Conservation (phyloP, 1,284 basidiomycete species). For the Coniferiporia weirii region DNA sequence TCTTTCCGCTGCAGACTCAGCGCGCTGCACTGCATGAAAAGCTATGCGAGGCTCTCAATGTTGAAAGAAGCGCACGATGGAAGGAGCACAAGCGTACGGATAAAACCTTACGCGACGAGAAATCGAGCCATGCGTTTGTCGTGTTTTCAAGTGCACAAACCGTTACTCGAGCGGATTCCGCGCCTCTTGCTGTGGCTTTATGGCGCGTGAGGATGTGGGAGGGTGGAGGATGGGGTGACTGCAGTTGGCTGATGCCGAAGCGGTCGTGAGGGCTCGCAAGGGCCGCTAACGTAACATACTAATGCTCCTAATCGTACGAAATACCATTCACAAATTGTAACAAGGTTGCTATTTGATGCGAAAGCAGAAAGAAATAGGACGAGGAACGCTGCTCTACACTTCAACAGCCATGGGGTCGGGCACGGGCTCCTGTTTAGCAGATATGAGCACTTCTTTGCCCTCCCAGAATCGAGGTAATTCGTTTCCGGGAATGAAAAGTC, state of each 20-base stretch:
- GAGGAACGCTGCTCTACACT: conserved; percentile 28
- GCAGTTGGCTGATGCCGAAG: conserved; percentile 17
- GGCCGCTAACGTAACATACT: neutral
- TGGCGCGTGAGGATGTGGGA: conserved; percentile 77
- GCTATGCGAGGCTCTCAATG: conserved; percentile 41
- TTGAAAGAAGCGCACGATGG: conserved; percentile 38
- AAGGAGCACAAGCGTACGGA: neutral
- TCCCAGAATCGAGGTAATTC: conserved; percentile 85
- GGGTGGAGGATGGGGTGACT: conserved; percentile 33
- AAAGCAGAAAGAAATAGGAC: neutral
- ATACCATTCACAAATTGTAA: neutral
- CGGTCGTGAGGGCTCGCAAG: conserved; percentile 17
- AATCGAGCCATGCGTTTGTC: conserved; percentile 65
- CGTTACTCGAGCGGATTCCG: conserved; percentile 49
- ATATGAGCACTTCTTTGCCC: conserved; percentile 63
- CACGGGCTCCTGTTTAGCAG: conserved; percentile 19
- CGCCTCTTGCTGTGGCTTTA: conserved; percentile 58
- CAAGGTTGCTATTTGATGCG: neutral
- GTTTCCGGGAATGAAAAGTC: conserved; percentile 93
- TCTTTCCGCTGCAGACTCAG: conserved; percentile 56
- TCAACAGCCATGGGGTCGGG: conserved; percentile 59
- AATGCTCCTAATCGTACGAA: neutral
- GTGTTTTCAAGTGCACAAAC: conserved; percentile 47
- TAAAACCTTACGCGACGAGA: conserved; percentile 28
- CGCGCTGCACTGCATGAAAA: conserved; percentile 50